These are phyloP conservation scores for Mucor racemosus DNA, from an alignment of 371 early-diverging fungal species.

Conservation along the genomic window DNA sequence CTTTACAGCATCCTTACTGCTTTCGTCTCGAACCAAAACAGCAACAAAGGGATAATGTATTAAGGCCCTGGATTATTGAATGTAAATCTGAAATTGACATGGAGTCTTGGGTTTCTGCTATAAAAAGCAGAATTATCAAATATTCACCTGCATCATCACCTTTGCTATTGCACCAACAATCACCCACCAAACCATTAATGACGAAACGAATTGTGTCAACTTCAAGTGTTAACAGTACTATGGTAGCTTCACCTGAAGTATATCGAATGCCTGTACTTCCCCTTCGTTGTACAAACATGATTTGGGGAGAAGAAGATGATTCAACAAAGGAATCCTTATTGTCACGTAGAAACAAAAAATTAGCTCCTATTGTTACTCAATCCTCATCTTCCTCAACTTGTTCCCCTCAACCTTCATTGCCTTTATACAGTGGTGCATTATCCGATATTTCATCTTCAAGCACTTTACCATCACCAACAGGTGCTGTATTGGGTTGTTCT, in stretches of 20 bases:
- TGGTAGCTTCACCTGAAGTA: slow-evolving; percentile 10
- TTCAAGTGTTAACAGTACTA: background rate
- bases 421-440: background rate
- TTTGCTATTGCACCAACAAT: background rate
- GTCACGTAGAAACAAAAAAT: slow-evolving; percentile 25
- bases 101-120: slow-evolving; percentile 29
- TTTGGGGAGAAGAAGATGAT: background rate
- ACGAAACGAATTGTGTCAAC: background rate
- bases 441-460: background rate
- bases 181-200: background rate
- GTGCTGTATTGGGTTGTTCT: slow-evolving; percentile 19
- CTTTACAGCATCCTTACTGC: slow-evolving; percentile 18
- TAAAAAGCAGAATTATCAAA: slow-evolving; percentile 20
- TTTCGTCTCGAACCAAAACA: slow-evolving; percentile 22
- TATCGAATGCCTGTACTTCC: slow-evolving; percentile 23
- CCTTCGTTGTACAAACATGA: slow-evolving; percentile 28
- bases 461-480: slow-evolving; percentile 21
- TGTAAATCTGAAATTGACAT: slow-evolving; percentile 29
- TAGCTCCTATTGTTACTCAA: slow-evolving; percentile 26
- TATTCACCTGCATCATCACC: slow-evolving; percentile 7
- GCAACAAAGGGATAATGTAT: background rate
- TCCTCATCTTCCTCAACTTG: background rate
- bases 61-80: slow-evolving; percentile 30
- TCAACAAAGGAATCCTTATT: slow-evolving; percentile 16
- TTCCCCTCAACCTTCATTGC: background rate